Conservation (phyloP, 805 yeast genomes). For the Maudiozyma serrabonitensis region DNA sequence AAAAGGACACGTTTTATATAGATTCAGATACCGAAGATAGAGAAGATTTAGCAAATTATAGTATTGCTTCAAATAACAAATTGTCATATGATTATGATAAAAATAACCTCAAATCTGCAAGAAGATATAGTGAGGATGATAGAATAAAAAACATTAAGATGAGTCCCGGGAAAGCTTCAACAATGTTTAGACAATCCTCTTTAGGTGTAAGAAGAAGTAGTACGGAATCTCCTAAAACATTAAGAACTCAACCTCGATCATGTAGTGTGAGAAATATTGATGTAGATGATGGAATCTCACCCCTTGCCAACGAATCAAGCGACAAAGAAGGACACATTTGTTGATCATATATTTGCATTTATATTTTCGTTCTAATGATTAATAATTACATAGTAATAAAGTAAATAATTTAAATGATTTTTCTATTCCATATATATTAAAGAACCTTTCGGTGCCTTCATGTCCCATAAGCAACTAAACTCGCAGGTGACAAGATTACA, state of each 20-base stretch:
- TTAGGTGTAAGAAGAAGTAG: background rate
- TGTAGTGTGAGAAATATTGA: conserved; percentile 1
- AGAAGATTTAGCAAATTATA: background rate
- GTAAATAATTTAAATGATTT: no score
- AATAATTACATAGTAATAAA: no score
- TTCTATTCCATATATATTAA: no score
- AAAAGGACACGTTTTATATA: background rate
- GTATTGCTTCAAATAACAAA: background rate
- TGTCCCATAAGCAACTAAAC: no score
- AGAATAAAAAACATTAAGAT: background rate
- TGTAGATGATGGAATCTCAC: background rate
- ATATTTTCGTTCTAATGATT: no score
- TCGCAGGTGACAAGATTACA: no score
- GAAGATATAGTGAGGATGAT: conserved; percentile 10
- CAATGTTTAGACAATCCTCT: background rate
- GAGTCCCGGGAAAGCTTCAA: background rate
- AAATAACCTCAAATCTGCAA: background rate
- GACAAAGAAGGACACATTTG: background rate
- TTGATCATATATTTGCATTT: no score
- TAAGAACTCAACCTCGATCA: background rate
- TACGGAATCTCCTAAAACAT: background rate
- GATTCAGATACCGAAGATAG: background rate
- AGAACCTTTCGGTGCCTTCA: no score
- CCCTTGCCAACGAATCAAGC: background rate
- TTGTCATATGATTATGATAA: background rate